Evolutionary conservation across 371 early-diverging fungal species (phyloP).

Genomic region (Mucor velutinosus): DNA sequence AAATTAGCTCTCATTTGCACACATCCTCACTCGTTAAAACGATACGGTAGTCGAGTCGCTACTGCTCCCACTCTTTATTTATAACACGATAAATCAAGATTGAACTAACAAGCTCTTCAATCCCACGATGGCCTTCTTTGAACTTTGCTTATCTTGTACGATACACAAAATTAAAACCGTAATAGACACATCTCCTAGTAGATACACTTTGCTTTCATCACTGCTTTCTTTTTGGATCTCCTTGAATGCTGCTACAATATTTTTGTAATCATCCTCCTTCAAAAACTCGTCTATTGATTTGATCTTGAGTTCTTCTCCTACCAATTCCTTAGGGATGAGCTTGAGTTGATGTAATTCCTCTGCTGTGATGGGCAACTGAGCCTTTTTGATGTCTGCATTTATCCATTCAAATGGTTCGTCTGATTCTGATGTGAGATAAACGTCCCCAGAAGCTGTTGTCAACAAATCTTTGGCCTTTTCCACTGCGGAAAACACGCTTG

Average conservation of each 20-base stretch:
- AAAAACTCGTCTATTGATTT: constrained; percentile 10
- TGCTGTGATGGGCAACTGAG: constrained; percentile 5
- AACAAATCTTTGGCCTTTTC: constrained; percentile 8
- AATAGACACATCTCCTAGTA: constrained; percentile 13
- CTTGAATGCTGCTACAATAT: constrained; percentile 11
- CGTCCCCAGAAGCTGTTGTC: constrained; percentile 1
- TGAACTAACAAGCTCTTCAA: constrained; percentile 24
- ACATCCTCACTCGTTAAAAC: not conserved
- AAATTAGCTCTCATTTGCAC: not conserved
- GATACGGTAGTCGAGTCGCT: not conserved
- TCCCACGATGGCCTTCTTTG: constrained; percentile 20
- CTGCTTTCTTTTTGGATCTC: not conserved
- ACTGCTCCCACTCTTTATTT: not conserved
- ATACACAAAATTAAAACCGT: constrained; percentile 19
- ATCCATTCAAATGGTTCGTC: constrained; percentile 27
- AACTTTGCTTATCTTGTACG: constrained; percentile 8
- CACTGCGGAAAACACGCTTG: constrained; percentile 6
- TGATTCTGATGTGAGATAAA: constrained; percentile 22
- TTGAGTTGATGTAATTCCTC: constrained; percentile 13
- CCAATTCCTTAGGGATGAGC: constrained; percentile 4
- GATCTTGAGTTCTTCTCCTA: not conserved
- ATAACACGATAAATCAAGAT: not conserved
- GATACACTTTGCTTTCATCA: constrained; percentile 13
- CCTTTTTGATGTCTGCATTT: not conserved
- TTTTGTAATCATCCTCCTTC: constrained; percentile 1